A percentile compares a stretch with the other conserved stretches of the same genome.
Conservation (phyloP, 768 basidiomycete genomes). For the Cystofilobasidium capitatum region DNA sequence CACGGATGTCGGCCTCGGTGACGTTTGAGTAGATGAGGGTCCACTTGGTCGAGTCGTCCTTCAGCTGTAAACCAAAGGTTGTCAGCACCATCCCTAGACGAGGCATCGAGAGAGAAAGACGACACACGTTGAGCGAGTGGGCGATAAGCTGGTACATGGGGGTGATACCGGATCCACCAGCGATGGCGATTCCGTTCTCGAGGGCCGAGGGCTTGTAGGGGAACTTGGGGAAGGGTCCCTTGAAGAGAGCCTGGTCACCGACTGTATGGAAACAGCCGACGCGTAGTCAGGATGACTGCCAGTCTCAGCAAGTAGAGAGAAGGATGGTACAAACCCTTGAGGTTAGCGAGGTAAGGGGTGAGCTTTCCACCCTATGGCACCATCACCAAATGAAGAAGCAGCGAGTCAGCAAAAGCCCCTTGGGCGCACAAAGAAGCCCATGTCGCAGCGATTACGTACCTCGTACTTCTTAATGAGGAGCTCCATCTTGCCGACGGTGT, state of each 20-base stretch:
- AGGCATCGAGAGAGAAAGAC: no score
- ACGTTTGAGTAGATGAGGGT: constrained; percentile 86
- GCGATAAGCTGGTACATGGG: constrained; percentile 47
- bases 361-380: background rate
- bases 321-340: constrained; percentile 11
- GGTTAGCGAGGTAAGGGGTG: no score
- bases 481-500: constrained; percentile 61
- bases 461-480: constrained; percentile 70
- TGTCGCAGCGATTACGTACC: constrained; percentile 31
- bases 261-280: background rate
- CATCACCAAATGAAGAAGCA: background rate
- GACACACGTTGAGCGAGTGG: constrained; percentile 25
- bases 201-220: constrained; percentile 51
- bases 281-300: constrained; percentile 43
- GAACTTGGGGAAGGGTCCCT: constrained; percentile 67
- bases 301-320: constrained; percentile 48
- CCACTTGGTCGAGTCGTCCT: constrained; percentile 90
- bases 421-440: background rate
- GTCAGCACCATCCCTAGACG: constrained; percentile 62
- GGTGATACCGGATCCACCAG: constrained; percentile 82
- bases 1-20: constrained; percentile 76
- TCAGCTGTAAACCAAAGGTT: constrained; percentile 35
- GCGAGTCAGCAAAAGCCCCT: background rate
- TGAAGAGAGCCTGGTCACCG: background rate
- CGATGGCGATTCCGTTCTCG: constrained; percentile 61